Base-by-base conservation (phyloP, 129 eudicot species). In the Arctium lappa region DNA sequence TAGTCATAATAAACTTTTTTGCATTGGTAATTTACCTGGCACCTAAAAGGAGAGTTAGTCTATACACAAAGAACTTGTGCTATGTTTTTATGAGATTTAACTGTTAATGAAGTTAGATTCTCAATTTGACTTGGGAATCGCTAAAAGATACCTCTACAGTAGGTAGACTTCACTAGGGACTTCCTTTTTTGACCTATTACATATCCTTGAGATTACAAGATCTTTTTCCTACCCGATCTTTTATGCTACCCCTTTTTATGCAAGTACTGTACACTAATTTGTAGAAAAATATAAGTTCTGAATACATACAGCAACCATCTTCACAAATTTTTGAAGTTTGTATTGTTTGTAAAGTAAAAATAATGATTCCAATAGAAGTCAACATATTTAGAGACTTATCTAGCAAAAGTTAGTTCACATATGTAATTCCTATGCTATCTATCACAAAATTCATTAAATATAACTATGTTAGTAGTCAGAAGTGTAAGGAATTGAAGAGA, bases 1-100 rank as follows among this genome's bases (percentile, higher is more conserved):
- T 96, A 40, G 84, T 93, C 77, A 85, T 91, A 78, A 91, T 96
- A 79, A 96, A 96, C 88, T 91, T 96, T 83, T 96, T 96, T 79
- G 98, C 98, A 71, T 82, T 96, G 97, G 98, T 94, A 92, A 83
- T 69, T 16, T 72, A 42, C 46, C 33, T 82, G 77, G 16, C 31
- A 79, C 16, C 81, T 82, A 46, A 40, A 78, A 73, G 81, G 78
- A 66, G 27, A 73, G 74, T 42, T 82, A 30, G 37, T 75, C 72
- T 74, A 31, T 74, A 60, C 33, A 42, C 65, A 62, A 79, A 18
- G 15, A 44, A 69, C 2, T 36, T 71, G 40, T 68, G 36, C 50
- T 29, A 8, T 12, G 76, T 33, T 71, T 34, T 48, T 32, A 71
- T 22, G 48, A 7, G 37, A 77, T 63, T 22, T 22, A 8, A 56